A percentile compares a stretch with the other conserved stretches of the same genome.
These are phyloP conservation scores for Tetracentron sinense DNA, from an alignment of 164 flowering plant genomes.

Conservation along the genomic window DNA sequence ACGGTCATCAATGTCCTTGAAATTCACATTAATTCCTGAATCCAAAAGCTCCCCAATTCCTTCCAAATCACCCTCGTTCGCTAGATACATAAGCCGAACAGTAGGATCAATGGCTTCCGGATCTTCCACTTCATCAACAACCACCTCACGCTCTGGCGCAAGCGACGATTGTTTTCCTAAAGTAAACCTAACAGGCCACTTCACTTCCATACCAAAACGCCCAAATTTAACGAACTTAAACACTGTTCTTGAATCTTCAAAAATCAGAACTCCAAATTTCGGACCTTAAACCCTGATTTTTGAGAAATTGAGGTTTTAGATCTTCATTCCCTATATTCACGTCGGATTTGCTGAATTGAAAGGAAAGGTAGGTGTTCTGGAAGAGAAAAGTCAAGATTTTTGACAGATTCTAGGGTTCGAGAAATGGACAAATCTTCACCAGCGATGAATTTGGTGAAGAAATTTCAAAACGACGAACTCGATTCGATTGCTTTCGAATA, in stretches of 20 bases:
- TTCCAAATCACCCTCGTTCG: conserved; percentile 73
- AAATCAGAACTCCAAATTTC: background rate
- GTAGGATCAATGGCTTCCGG: conserved; percentile 42
- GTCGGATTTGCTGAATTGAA: no score
- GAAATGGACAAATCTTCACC: no score
- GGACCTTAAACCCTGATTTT: no score
- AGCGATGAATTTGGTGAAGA: no score
- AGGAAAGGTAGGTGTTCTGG: no score
- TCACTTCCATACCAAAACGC: conserved; percentile 19
- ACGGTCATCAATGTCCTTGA: conserved; percentile 61
- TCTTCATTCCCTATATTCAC: no score
- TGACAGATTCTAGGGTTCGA: no score
- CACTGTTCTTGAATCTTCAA: background rate
- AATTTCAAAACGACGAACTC: no score
- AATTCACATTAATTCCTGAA: conserved; percentile 64
- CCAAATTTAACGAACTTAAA: background rate
- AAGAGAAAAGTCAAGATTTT: no score
- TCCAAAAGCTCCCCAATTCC: conserved; percentile 63
- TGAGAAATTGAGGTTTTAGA: no score
- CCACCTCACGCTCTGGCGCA: conserved; percentile 43
- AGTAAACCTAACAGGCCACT: conserved; percentile 22
- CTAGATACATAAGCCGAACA: conserved; percentile 64
- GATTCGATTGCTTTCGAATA: no score
- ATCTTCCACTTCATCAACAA: background rate
- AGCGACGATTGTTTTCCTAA: conserved; percentile 66